Conservation (phyloP, 1,284 basidiomycete genomes). For the Ustilago nuda region DNA sequence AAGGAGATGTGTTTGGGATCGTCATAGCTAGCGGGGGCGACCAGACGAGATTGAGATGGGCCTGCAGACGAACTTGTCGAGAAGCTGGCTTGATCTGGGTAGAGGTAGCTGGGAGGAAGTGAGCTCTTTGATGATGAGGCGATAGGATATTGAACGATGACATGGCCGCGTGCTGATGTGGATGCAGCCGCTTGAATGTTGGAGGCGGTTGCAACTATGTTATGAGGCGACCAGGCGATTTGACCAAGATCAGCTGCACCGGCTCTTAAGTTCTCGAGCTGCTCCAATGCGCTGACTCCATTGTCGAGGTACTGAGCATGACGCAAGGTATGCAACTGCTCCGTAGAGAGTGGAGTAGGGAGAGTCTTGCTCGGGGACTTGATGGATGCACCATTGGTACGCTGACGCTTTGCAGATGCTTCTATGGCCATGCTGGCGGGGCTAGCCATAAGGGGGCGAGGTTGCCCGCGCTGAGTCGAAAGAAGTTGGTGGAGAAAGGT, state of each 20-base stretch:
- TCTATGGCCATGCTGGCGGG: slow-evolving; percentile 26
- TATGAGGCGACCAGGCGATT: slow-evolving; percentile 47
- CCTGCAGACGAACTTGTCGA: slow-evolving; percentile 4
- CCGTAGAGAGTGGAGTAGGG: slow-evolving; percentile 9
- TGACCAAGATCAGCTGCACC: slow-evolving; percentile 17
- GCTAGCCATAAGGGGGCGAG: too few relatives aligned
- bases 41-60: slow-evolving; percentile 11
- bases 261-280: slow-evolving; percentile 11
- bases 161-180: slow-evolving; percentile 17
- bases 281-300: slow-evolving; percentile 18
- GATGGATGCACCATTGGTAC: slow-evolving; percentile 8
- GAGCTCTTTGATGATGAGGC: slow-evolving; percentile 13
- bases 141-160: slow-evolving; percentile 29
- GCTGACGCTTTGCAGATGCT: slow-evolving; percentile 32
- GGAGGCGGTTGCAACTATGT: slow-evolving; percentile 39
- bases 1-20: slow-evolving; percentile 44
- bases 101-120: slow-evolving; percentile 17
- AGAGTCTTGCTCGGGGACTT: slow-evolving; percentile 1
- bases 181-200: slow-evolving; percentile 15
- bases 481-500: too few relatives aligned
- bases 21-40: slow-evolving; percentile 7
- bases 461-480: neutral
- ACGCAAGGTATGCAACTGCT: slow-evolving; percentile 24
- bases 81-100: slow-evolving; percentile 21
- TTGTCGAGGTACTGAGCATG: slow-evolving; percentile 37